Conservation (phyloP, 2,329 filamentous ascomycete species). For the Lojkania enalia region DNA sequence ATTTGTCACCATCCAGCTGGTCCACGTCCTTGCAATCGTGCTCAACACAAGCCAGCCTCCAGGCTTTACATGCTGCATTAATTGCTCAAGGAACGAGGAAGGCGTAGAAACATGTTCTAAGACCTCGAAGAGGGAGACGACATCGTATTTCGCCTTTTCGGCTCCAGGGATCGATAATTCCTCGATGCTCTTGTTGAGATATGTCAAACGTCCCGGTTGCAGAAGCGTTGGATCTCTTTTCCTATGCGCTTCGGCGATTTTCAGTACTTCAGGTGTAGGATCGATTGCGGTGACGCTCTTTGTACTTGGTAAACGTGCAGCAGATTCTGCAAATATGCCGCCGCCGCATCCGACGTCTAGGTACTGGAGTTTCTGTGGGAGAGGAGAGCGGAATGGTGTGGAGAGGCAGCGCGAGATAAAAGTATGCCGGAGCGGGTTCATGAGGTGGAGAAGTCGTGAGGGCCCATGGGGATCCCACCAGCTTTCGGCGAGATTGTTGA, state of each 20-base stretch:
- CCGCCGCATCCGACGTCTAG: slow-evolving; percentile 95
- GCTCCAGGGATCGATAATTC: slow-evolving; percentile 52
- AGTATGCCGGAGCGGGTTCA: slow-evolving; percentile 95
- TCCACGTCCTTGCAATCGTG: slow-evolving; percentile 88
- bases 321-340: slow-evolving; percentile 91
- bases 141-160: slow-evolving; percentile 63
- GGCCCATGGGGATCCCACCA: slow-evolving; percentile 98
- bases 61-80: slow-evolving; percentile 76
- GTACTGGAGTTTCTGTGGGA: slow-evolving; percentile 60
- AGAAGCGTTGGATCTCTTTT: slow-evolving; percentile 70
- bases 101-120: slow-evolving; percentile 87
- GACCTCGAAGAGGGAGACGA: slow-evolving; percentile 91
- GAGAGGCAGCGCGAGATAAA: slow-evolving; percentile 76
- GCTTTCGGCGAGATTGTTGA: slow-evolving; percentile 85
- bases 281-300: slow-evolving; percentile 74
- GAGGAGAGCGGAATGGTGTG: slow-evolving; percentile 35
- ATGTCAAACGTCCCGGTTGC: slow-evolving; percentile 62
- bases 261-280: slow-evolving; percentile 72
- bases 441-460: slow-evolving; percentile 89
- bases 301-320: slow-evolving; percentile 69
- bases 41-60: slow-evolving; percentile 92
- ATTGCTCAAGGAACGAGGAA: slow-evolving; percentile 70
- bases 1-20: slow-evolving; percentile 90
- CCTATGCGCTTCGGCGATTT: slow-evolving; percentile 75
- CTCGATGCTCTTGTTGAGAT: slow-evolving; percentile 79